These are phyloP conservation scores for Prunus mira DNA, from an alignment of 306 rosid genomes.

Conservation along the genomic window DNA sequence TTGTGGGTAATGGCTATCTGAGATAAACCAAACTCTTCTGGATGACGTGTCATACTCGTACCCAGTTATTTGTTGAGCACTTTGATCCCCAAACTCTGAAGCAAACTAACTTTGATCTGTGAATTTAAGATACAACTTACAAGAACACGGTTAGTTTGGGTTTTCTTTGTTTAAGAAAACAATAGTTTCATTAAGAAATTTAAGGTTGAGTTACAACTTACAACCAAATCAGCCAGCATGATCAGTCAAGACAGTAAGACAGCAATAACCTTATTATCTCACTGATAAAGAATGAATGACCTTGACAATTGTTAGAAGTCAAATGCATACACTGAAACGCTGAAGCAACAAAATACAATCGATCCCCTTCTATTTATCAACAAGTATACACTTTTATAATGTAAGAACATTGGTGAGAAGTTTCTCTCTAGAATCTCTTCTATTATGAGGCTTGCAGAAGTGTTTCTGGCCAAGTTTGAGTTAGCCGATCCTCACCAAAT, in stretches of 20 bases:
- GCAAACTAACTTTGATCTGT: neutral
- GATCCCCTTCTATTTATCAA: conserved; percentile 13
- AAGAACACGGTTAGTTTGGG: neutral
- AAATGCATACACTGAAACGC: neutral
- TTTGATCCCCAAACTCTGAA: neutral
- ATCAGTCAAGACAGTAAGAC: neutral
- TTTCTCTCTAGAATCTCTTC: neutral
- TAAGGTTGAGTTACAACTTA: neutral
- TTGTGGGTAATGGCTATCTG: conserved; percentile 13
- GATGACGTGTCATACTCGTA: conserved; percentile 32
- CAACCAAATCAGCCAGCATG: neutral
- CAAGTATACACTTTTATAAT: neutral
- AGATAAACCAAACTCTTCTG: conserved; percentile 26
- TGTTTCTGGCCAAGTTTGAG: neutral
- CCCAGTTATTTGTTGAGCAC: conserved; percentile 21
- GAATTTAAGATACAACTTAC: neutral
- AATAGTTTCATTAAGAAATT: neutral
- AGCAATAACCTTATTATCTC: neutral
- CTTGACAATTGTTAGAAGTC: neutral
- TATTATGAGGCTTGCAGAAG: neutral
- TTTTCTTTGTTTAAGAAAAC: too few relatives aligned
- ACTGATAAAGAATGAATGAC: neutral
- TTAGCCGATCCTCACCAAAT: neutral
- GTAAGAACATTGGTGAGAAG: neutral
- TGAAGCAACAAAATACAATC: neutral